Evolutionary conservation across 441 rosid genomes (phyloP), one percentile per base, ranked within the genome.

Genomic region (Bocquillonia castaneifolia): DNA sequence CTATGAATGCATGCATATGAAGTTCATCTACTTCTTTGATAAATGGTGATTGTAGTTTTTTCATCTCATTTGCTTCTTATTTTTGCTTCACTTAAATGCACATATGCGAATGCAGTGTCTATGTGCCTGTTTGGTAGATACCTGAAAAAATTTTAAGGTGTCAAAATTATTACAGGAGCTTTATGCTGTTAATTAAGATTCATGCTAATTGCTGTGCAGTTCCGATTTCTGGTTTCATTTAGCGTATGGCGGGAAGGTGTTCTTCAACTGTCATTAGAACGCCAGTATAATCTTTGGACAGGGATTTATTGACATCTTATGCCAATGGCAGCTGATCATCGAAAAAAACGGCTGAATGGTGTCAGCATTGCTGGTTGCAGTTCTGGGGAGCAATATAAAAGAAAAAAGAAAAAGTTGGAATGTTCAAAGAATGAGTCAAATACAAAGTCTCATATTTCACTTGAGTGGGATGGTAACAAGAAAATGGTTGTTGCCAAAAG

Each of bases 261-360:
- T 53, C 53, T 6, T 53, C 52, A 51, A 66, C 45, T 65, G n/a
- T 62, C 61, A 51, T 68, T 62, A 64, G 64, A 64, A 57, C 45
- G 54, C 50, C 72, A 63, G 62, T 63, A 26, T 69, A 48, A 77
- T 71, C 53, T 60, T 63, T 63, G 29, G 59, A 61, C 6, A 59
- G 69, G 60, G 72, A 55, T 80, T 66, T 68, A 70, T 59, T 74
- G 83, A 72, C 47, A 66, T 55, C 59, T 79, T 64, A 66, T 69
- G 68, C 73, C 72, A 76, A 94, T 94, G 99, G 97, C 84, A 25
- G 96, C 97, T 79, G 90, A 86, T 83, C 96, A 87, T 78, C 79
- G 84, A 74, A 87, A 87, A 74, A 94, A 89, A 66, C 81, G 93
- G 74, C 75, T 82, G 71, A 92, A 82, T 80, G 85, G 91, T 73